Conservation (phyloP, 1,139 yeast species). For the Saccharomyces pastorianus region DNA sequence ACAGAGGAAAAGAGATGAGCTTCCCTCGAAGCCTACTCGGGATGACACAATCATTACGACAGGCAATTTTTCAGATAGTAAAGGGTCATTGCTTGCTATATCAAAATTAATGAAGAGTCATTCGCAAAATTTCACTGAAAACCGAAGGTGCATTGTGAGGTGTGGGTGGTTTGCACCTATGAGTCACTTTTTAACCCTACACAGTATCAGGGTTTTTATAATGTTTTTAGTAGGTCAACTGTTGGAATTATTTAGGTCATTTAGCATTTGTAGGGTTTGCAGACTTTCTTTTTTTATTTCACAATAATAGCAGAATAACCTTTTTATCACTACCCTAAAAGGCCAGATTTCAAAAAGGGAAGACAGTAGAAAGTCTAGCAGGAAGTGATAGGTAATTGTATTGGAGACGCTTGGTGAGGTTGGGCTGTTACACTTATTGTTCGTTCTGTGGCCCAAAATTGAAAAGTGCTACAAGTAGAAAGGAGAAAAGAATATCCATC, state of each 20-base stretch:
- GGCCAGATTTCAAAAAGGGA: neutral
- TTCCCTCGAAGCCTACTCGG: neutral
- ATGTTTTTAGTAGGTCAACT: no score
- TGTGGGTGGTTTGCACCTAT: neutral
- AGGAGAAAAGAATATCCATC: neutral
- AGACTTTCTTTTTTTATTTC: neutral
- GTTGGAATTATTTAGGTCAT: no score
- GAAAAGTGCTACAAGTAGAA: neutral
- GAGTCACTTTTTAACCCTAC: neutral
- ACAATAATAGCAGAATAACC: neutral
- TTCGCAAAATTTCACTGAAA: neutral
- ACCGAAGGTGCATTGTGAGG: no score
- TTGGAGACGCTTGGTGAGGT: neutral
- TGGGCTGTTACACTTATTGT: neutral
- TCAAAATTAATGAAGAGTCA: neutral
- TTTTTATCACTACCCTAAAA: neutral
- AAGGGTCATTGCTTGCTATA: neutral
- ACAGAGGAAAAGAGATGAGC: neutral
- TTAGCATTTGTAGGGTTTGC: neutral
- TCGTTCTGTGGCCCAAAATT: neutral
- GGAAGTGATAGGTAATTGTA: neutral
- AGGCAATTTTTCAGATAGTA: neutral
- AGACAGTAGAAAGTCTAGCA: neutral
- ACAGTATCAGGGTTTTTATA: no score
- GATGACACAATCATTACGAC: neutral